Evolutionary conservation across 176 grass and related monocot species (phyloP).

Genomic region (Raddia distichophylla): DNA sequence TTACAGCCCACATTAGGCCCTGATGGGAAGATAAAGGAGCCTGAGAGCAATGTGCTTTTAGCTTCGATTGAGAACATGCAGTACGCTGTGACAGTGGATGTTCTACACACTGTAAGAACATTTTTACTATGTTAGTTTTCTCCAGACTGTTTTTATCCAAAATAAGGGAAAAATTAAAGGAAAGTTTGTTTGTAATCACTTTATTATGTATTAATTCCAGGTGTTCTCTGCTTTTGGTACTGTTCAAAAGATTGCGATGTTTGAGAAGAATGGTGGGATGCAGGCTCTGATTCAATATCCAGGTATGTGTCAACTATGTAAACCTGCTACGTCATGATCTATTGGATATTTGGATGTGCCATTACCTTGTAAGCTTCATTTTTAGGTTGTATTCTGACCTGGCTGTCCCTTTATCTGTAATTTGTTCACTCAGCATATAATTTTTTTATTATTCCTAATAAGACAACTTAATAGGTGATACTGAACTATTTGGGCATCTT

Average conservation of each 20-base stretch:
- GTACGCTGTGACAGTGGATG: slow-evolving; percentile 93
- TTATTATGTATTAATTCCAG: slow-evolving; percentile 51
- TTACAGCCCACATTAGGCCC: slow-evolving; percentile 69
- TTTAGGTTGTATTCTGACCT: not conserved
- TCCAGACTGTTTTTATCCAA: not conserved
- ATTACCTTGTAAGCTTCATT: slow-evolving; percentile 16
- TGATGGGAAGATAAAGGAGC: slow-evolving; percentile 82
- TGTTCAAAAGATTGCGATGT: slow-evolving; percentile 97
- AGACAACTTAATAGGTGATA: slow-evolving; percentile 21
- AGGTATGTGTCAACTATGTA: slow-evolving; percentile 49
- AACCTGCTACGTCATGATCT: slow-evolving; percentile 1
- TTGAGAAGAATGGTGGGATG: slow-evolving; percentile 94
- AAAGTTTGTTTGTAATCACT: slow-evolving; percentile 22
- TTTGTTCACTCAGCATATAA: slow-evolving; percentile 4
- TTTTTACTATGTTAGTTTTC: slow-evolving; percentile 12
- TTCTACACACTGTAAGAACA: slow-evolving; percentile 89
- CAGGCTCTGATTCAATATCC: slow-evolving; percentile 96
- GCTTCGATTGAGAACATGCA: slow-evolving; percentile 95
- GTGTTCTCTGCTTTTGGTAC: slow-evolving; percentile 96
- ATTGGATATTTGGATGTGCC: slow-evolving; percentile 28
- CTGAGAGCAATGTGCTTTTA: slow-evolving; percentile 88
- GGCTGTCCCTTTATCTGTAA: slow-evolving; percentile 5
- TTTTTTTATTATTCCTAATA: slow-evolving; percentile 23
- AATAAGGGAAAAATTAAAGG: not conserved
- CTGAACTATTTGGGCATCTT: slow-evolving; percentile 6